These are phyloP conservation scores for Alternaria angustiovoidea DNA, from an alignment of 2,329 filamentous ascomycete genomes.

Conservation along the genomic window DNA sequence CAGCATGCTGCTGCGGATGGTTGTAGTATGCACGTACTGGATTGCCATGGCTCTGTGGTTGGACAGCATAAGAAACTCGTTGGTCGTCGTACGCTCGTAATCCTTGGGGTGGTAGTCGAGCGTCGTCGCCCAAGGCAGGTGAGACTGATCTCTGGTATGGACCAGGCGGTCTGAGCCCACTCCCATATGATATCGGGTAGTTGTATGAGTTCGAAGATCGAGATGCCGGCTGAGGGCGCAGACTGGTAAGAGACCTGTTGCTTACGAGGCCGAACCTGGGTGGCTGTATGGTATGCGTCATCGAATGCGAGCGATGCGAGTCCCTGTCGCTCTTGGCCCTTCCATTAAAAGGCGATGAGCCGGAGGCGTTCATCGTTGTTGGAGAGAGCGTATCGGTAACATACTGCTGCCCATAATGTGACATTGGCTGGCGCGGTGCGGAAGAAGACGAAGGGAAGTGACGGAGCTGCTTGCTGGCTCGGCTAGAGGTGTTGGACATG, in stretches of 20 bases:
- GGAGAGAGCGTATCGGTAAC: conserved; percentile 49
- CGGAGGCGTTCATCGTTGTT: conserved; percentile 40
- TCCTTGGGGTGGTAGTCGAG: conserved; percentile 29
- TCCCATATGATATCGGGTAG: conserved; percentile 44
- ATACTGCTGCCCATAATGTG: conserved; percentile 53
- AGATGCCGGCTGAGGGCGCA: conserved; percentile 51
- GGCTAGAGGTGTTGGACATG: conserved; percentile 54
- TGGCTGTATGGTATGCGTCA: conserved; percentile 47
- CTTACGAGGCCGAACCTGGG: conserved; percentile 47
- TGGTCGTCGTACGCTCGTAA: conserved; percentile 24
- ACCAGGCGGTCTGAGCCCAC: conserved; percentile 47
- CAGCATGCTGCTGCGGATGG: conserved; percentile 1
- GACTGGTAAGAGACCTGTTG: conserved; percentile 56
- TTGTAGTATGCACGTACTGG: neutral
- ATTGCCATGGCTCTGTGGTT: conserved; percentile 4
- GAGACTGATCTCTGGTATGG: conserved; percentile 54
- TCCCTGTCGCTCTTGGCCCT: conserved; percentile 38
- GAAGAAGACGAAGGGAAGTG: conserved; percentile 53
- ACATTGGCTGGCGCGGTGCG: conserved; percentile 50
- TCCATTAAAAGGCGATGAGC: conserved; percentile 41
- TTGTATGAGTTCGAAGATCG: conserved; percentile 52
- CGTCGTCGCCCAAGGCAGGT: conserved; percentile 54
- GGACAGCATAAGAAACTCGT: conserved; percentile 11
- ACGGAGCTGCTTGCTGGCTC: conserved; percentile 45
- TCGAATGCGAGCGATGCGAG: conserved; percentile 53